Percentiles rank a stretch among this genome's conserved stretches.
phyloP scores from a whole-genome alignment of 805 yeast genomes.

The Pichia californica region DNA sequence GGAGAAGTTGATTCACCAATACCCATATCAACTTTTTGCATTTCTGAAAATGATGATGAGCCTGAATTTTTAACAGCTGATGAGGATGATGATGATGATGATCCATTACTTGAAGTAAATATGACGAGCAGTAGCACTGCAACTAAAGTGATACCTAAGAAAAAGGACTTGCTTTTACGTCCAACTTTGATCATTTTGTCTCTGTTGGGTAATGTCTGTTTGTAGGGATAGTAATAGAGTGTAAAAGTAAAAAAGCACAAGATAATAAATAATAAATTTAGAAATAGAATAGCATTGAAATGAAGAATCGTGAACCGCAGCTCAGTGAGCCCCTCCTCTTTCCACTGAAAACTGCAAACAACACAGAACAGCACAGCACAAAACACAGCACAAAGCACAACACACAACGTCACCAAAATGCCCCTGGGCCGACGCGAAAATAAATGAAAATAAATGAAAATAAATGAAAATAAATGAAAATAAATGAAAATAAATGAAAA shows the following conservation, averaged over 20 bases:
- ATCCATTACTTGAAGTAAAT: background rate
- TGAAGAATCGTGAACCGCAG: too few relatives aligned
- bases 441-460: too few relatives aligned
- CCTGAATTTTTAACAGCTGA: background rate
- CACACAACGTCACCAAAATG: background rate
- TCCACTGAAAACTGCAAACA: background rate
- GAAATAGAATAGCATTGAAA: too few relatives aligned
- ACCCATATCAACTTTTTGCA: conserved; percentile 10
- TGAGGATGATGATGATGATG: background rate
- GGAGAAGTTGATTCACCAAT: conserved; percentile 6
- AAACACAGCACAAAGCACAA: conserved; percentile 11
- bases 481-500: too few relatives aligned
- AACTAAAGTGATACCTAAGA: conserved; percentile 8
- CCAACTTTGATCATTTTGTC: conserved; percentile 10
- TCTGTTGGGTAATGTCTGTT: background rate
- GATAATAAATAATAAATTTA: too few relatives aligned
- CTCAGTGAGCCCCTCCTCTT: background rate
- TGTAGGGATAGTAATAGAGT: too few relatives aligned
- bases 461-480: too few relatives aligned
- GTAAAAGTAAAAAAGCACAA: too few relatives aligned
- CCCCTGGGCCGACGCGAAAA: too few relatives aligned
- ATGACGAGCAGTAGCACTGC: conserved; percentile 5
- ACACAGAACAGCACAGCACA: background rate
- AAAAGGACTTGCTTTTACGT: conserved; percentile 11
- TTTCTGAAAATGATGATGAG: background rate